These are phyloP conservation scores for Mariannaea sp. DNA, from an alignment of 2,329 filamentous ascomycete species.

Conservation along the genomic window DNA sequence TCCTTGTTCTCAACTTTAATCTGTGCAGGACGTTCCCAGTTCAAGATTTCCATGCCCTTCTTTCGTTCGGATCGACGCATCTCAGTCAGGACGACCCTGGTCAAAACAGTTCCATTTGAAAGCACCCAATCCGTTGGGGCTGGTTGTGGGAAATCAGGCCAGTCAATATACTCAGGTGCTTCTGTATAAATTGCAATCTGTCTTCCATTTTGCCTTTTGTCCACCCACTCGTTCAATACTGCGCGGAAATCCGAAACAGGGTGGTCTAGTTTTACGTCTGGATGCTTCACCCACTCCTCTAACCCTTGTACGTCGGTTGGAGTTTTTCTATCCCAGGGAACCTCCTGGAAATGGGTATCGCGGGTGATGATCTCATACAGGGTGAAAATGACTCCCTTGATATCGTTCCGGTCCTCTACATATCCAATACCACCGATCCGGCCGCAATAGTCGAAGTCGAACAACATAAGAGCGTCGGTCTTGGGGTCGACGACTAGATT, in stretches of 20 bases:
- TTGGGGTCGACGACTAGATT: constrained; percentile 45
- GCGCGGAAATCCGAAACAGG: constrained; percentile 20
- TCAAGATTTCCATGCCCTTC: background rate
- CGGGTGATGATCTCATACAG: constrained; percentile 46
- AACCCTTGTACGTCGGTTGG: constrained; percentile 19
- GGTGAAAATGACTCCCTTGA: constrained; percentile 45
- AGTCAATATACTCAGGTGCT: background rate
- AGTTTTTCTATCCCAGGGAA: constrained; percentile 36
- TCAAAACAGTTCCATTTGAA: background rate
- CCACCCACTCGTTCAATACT: background rate
- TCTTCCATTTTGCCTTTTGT: background rate
- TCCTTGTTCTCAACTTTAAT: background rate
- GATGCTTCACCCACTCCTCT: constrained; percentile 41
- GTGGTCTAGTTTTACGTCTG: constrained; percentile 41
- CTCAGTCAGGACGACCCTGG: background rate
- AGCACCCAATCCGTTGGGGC: background rate
- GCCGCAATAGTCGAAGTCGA: constrained; percentile 45
- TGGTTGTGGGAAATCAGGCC: background rate
- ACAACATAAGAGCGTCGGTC: constrained; percentile 42
- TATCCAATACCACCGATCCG: constrained; percentile 29
- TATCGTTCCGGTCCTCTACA: constrained; percentile 36
- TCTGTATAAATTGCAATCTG: background rate
- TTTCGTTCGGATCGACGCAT: background rate
- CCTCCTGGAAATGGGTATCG: constrained; percentile 30
- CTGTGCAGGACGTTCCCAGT: background rate